Percentiles rank a stretch among this genome's conserved stretches.
These are phyloP conservation scores for Penicillium crustosum DNA, from an alignment of 2,329 filamentous ascomycete species.

Conservation along the genomic window DNA sequence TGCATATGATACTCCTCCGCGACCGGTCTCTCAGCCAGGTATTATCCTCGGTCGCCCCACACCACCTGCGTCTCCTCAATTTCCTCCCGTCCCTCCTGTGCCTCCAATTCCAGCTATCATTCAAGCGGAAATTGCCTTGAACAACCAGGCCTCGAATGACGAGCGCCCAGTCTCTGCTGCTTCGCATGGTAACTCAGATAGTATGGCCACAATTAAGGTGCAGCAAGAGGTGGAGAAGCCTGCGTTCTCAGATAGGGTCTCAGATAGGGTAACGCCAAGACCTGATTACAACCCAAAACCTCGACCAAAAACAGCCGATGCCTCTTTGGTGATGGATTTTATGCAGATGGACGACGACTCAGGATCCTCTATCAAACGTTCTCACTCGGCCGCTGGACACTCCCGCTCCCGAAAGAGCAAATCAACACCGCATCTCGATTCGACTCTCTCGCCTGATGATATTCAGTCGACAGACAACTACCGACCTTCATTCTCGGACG, in stretches of 20 bases:
- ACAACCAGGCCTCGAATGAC: constrained; percentile 51
- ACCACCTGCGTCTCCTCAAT: constrained; percentile 36
- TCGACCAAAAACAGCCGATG: constrained; percentile 48
- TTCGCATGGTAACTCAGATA: constrained; percentile 81
- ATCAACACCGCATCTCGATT: constrained; percentile 31
- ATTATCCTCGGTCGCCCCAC: constrained; percentile 31
- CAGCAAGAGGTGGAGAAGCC: constrained; percentile 57
- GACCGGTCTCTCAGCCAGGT: constrained; percentile 38
- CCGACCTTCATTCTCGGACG: constrained; percentile 31
- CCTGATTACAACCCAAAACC: constrained; percentile 29
- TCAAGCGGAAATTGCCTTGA: constrained; percentile 13
- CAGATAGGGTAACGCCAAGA: constrained; percentile 45
- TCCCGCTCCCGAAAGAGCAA: constrained; percentile 33
- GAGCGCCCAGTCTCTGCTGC: constrained; percentile 79
- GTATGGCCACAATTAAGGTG: constrained; percentile 64
- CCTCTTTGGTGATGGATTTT: constrained; percentile 36
- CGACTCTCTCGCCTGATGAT: constrained; percentile 26
- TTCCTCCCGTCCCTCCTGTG: constrained; percentile 18
- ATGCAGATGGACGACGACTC: constrained; percentile 17
- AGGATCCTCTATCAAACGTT: constrained; percentile 36
- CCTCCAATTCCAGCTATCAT: constrained; percentile 21
- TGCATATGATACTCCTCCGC: constrained; percentile 30
- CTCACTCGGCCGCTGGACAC: constrained; percentile 42
- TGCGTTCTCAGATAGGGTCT: constrained; percentile 40
- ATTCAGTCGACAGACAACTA: constrained; percentile 24